Conservation (phyloP, 2,329 filamentous ascomycete genomes). For the Phyllosticta paracitricarpa region DNA sequence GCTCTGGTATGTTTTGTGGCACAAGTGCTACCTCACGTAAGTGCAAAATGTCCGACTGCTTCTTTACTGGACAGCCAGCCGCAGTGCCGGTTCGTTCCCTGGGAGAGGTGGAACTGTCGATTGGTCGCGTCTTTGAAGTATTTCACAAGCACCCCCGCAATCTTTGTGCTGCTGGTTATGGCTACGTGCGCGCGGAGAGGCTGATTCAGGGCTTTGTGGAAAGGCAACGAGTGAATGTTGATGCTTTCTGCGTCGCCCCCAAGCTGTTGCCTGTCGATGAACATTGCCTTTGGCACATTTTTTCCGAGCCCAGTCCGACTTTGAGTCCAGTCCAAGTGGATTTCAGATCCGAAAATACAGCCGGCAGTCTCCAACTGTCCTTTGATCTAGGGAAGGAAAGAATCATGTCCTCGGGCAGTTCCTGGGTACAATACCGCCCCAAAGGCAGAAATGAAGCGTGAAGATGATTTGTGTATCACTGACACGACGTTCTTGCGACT, state of each 20-base stretch:
- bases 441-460: not conserved
- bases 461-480: not conserved
- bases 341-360: not conserved
- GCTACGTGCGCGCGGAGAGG: not conserved
- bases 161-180: not conserved
- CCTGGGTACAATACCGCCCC: not conserved
- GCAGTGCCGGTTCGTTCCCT: not conserved
- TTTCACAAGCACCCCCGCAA: not conserved
- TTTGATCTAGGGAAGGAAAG: not conserved
- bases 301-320: not conserved
- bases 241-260: not conserved
- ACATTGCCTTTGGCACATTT: not conserved
- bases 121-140: not conserved
- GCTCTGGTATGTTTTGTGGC: not conserved
- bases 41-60: not conserved
- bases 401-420: not conserved
- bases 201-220: not conserved
- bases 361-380: not conserved
- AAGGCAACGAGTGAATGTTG: not conserved
- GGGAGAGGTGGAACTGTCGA: not conserved
- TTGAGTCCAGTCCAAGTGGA: not conserved
- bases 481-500: not conserved
- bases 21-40: not conserved
- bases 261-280: not conserved
- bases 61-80: not conserved